Base-by-base conservation (phyloP, 2,329 filamentous ascomycete species). In the Coniochaeta pulveracea region DNA sequence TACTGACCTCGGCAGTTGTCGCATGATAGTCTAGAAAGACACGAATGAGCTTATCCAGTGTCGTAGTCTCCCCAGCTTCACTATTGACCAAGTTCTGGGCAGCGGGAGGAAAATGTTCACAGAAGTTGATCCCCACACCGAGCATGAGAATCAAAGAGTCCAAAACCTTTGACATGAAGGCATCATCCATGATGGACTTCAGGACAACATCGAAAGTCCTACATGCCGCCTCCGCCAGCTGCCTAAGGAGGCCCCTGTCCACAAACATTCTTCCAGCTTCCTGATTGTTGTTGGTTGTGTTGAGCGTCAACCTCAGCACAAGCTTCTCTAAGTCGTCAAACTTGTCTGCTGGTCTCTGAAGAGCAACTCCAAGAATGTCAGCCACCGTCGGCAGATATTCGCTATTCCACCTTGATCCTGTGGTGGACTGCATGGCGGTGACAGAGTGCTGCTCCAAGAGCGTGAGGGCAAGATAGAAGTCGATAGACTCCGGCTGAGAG, bases 81-180 rank as follows among this genome's bases (percentile, higher is more conserved):
- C 35, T 41, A 54, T 48, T 72, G 42, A 52, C 69, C 48, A 54
- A 61, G 40, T 47, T 59, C 28, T 57, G 52, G 34, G 78, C 66
- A 10, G 81, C 78, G 15, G 64, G 53, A 11, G 75, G 63, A 47
- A 77, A 85, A 49, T 85, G 79, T 51, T 94, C 86, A 7, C 84
- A 73, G 35, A 95, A 71, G 47, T 95, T 95, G 54, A 93, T 93
- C 56, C 89, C 72, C 15, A 85, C 74, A 1, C 85, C 88, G 24
- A 94, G 62, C 34, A 83, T 71, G 26, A 95, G 66, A 31, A 94
- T 72, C 10, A 94, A 65, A 31, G 74, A 69, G 43, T 93, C 80
- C 34, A 88, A 59, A 2, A 66, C 56, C 15, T 62, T 60, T 3
- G 60, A 55, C 9, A 63, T 52, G 34, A 72, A 63, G n/a, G 61